Conservation (phyloP, 495 filamentous ascomycete species). For the Neurospora cerealis region DNA sequence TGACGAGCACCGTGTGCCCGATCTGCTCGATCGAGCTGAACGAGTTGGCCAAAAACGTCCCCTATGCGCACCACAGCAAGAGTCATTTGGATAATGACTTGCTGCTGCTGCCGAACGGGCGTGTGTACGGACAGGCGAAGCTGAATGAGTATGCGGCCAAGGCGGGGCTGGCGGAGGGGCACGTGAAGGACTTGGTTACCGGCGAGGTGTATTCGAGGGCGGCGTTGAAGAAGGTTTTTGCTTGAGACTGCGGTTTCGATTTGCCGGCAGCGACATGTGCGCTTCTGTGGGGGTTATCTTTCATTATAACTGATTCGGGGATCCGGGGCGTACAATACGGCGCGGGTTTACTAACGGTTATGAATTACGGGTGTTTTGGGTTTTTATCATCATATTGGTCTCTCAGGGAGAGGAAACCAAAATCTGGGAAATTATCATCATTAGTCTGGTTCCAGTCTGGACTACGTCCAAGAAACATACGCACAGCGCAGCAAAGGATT, state of each 20-base stretch:
- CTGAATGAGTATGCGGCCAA: constrained; percentile 70
- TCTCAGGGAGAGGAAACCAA: not conserved
- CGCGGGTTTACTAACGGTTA: not conserved
- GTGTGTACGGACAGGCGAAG: constrained; percentile 71
- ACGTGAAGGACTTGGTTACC: constrained; percentile 75
- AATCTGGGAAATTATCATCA: not conserved
- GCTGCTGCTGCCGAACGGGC: constrained; percentile 75
- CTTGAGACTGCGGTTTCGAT: not conserved
- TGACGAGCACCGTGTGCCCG: constrained; percentile 58
- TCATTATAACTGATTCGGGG: not conserved
- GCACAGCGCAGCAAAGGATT: not conserved
- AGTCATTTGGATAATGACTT: constrained; percentile 79
- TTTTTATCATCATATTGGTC: not conserved
- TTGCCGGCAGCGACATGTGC: not conserved
- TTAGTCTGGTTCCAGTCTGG: not conserved
- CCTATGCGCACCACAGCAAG: constrained; percentile 89
- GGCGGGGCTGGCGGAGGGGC: constrained; percentile 48
- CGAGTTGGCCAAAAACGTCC: constrained; percentile 74
- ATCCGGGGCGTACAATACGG: not conserved
- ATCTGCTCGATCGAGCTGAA: constrained; percentile 95
- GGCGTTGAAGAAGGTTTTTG: constrained; percentile 81
- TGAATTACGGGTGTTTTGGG: not conserved
- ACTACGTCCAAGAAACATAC: not conserved
- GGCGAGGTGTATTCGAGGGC: constrained; percentile 51
- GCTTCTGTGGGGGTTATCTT: not conserved